Evolutionary conservation across 2,329 filamentous ascomycete genomes (phyloP), one percentile per base, ranked within the genome.

Genomic region (Aspergillus japonicus): DNA sequence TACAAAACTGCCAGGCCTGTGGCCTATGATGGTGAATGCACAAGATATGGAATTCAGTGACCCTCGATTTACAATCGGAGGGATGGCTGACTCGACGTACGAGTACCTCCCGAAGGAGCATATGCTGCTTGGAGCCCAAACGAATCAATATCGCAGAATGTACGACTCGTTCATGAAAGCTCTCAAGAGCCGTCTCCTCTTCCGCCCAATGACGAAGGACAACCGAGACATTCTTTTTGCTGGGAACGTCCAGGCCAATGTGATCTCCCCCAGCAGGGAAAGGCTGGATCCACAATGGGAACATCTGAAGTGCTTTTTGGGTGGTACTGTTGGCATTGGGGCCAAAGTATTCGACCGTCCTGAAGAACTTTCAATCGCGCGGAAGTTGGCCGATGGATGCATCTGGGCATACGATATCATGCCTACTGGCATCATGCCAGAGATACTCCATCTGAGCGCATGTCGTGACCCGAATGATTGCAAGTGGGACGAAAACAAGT

Each of bases 1-100:
- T 4, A 92, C 90, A 1, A 79, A 82, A 3, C 78, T 96, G 2
- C 86, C 89, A 1, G 92, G 93, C 1, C 83, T 96, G 67, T 96
- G 94, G 80, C 92, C 93, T 0, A 84, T 90, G 65, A 81, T 81
- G 56, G 79, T 97, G 14, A 89, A 96, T 75, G 87, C 69, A 14
- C 60, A 73, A 42, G 64, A 62, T 23, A 63, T 76, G 51, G 56
- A 59, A 24, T 74, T 75, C 53, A 62, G 63, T n/a, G 67, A 71
- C 54, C 57, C 66, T 10, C 68, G 72, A 33, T 82, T 78, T 58
- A 75, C 72, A 0, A 69, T 82, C 14, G 80, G 79, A 16, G 79
- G 74, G 11, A 77, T 77, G 74, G 78, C 79, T 16, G 80, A 82
- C 65, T 81, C 80, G 2, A 73, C 77, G 0, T 82, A 81, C 61